phyloP scores from a whole-genome alignment of 768 basidiomycete species.

The Cyclocybe aegerita region DNA sequence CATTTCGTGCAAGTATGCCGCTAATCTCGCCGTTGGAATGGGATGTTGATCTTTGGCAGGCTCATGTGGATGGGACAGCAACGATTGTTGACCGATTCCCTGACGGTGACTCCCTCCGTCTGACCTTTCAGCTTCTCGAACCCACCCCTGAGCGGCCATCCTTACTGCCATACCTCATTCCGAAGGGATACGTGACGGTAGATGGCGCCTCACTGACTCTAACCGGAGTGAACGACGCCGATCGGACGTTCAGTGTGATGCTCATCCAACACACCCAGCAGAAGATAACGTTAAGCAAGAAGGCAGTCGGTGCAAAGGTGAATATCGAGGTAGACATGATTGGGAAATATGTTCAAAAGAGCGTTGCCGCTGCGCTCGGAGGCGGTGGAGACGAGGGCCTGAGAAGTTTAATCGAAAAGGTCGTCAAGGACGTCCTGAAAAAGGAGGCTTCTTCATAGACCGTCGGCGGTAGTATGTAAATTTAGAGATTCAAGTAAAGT shows the following conservation, averaged over 20 bases:
- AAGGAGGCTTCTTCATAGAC: slow-evolving; percentile 32
- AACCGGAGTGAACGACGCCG: slow-evolving; percentile 68
- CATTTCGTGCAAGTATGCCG: slow-evolving; percentile 68
- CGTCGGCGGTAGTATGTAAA: background rate
- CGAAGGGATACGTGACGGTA: slow-evolving; percentile 92
- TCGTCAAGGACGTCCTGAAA: slow-evolving; percentile 54
- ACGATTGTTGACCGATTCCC: slow-evolving; percentile 58
- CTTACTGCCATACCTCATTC: slow-evolving; percentile 80
- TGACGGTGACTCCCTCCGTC: slow-evolving; percentile 88
- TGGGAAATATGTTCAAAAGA: slow-evolving; percentile 88
- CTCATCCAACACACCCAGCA: slow-evolving; percentile 92
- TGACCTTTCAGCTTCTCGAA: slow-evolving; percentile 75
- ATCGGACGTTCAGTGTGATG: slow-evolving; percentile 83
- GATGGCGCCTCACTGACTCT: slow-evolving; percentile 94
- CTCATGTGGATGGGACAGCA: slow-evolving; percentile 91
- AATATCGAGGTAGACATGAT: slow-evolving; percentile 97
- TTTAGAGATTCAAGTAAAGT: background rate
- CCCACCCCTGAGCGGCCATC: slow-evolving; percentile 57
- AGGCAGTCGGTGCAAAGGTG: slow-evolving; percentile 75
- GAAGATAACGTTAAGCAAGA: slow-evolving; percentile 79
- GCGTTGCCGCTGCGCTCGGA: slow-evolving; percentile 66
- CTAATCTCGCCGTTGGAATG: slow-evolving; percentile 8
- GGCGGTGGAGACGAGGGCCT: slow-evolving; percentile 51
- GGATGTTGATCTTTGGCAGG: slow-evolving; percentile 43
- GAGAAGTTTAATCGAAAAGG: slow-evolving; percentile 50